Evolutionary conservation across 1,139 yeast genomes (phyloP).

Genomic region (Scheffersomyces segobiensis): DNA sequence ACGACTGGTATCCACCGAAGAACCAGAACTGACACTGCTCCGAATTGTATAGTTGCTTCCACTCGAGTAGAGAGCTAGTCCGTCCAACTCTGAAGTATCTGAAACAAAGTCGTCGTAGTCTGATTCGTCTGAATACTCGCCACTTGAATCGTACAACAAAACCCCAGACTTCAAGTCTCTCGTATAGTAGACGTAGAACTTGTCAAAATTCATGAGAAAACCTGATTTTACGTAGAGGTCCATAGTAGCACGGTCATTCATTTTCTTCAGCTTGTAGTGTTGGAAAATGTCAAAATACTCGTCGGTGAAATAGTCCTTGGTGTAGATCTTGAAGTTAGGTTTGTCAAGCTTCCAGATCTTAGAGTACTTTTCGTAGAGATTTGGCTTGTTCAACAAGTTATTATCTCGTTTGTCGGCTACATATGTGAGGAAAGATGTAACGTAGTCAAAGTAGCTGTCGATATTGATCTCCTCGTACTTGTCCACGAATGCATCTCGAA

Average conservation of each 20-base stretch:
- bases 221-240: conserved; percentile 10
- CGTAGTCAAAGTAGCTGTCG: conserved; percentile 15
- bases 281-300: conserved; percentile 10
- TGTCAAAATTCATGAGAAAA: conserved; percentile 10
- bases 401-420: conserved; percentile 3
- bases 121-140: neutral
- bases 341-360: conserved; percentile 10
- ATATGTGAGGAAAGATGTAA: conserved; percentile 6
- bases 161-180: conserved; percentile 3
- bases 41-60: neutral
- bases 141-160: neutral
- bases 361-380: conserved; percentile 6
- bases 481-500: conserved; percentile 17
- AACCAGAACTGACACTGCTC: neutral
- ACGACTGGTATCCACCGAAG: neutral
- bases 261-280: conserved; percentile 6
- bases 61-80: neutral
- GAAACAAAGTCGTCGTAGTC: neutral
- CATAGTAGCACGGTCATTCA: conserved; percentile 5
- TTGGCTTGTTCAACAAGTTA: conserved; percentile 5
- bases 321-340: conserved; percentile 9
- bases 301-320: conserved; percentile 6
- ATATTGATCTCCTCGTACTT: conserved; percentile 19
- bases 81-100: neutral
- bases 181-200: conserved; percentile 5